These are phyloP conservation scores for Lasiosphaeria hispida DNA, from an alignment of 495 filamentous ascomycete species.

Conservation along the genomic window DNA sequence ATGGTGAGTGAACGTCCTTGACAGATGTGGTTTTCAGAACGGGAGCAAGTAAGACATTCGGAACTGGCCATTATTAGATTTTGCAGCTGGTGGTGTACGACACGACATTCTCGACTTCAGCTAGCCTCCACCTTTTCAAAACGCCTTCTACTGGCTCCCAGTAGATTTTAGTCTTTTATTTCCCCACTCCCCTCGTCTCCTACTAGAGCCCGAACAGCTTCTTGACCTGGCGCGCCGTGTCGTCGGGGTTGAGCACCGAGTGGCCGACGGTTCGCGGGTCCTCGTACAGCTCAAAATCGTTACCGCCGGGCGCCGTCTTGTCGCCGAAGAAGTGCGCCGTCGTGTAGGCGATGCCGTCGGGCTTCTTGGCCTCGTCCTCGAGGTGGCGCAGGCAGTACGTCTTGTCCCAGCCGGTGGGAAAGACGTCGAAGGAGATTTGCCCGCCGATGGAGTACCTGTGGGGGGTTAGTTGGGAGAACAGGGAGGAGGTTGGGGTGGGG, in stretches of 20 bases:
- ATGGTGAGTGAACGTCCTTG: too few relatives aligned
- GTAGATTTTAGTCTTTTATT: too few relatives aligned
- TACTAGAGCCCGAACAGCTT: constrained; percentile 70
- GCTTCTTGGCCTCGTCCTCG: constrained; percentile 69
- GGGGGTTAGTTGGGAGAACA: constrained; percentile 4
- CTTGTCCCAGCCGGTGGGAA: constrained; percentile 97
- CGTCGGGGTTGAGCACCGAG: constrained; percentile 72
- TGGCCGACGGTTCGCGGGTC: constrained; percentile 83
- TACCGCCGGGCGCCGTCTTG: constrained; percentile 84
- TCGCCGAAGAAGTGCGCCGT: constrained; percentile 98
- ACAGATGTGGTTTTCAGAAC: too few relatives aligned
- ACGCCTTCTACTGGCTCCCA: too few relatives aligned
- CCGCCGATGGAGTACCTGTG: constrained; percentile 82
- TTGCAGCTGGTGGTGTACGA: too few relatives aligned
- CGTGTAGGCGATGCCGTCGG: constrained; percentile 69
- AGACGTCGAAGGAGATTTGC: constrained; percentile 97
- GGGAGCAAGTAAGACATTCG: too few relatives aligned
- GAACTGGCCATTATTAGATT: too few relatives aligned
- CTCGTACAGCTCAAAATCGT: constrained; percentile 89
- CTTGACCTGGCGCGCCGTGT: constrained; percentile 74
- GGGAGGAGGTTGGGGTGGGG: too few relatives aligned
- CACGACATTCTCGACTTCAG: too few relatives aligned
- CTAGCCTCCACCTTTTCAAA: too few relatives aligned
- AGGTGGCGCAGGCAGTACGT: constrained; percentile 92
- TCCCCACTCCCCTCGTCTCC: background rate